Conservation (phyloP, 2,329 filamentous ascomycete species). For the Onygenales sp. region DNA sequence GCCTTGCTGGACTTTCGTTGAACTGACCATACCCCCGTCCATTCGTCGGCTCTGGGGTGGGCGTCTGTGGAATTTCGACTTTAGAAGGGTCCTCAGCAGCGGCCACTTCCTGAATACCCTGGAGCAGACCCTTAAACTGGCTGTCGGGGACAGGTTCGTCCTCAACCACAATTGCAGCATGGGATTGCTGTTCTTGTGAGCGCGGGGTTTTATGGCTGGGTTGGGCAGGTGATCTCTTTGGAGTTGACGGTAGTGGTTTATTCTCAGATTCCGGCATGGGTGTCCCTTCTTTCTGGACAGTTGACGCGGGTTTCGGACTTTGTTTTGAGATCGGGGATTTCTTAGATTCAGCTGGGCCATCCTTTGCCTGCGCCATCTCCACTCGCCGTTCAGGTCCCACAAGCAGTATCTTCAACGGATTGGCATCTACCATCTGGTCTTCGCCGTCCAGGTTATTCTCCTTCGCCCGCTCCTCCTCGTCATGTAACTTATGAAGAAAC, state of each 20-base stretch:
- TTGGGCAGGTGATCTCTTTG: background rate
- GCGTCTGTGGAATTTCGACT: too few species aligned
- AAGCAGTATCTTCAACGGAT: conserved; percentile 10
- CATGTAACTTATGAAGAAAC: conserved; percentile 55
- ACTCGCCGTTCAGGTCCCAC: background rate
- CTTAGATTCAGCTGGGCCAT: background rate
- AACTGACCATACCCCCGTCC: too few species aligned
- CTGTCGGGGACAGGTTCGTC: background rate
- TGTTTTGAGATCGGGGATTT: background rate
- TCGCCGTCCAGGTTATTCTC: background rate
- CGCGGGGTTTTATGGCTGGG: too few species aligned
- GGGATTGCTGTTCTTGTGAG: background rate
- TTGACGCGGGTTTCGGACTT: background rate
- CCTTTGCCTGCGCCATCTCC: background rate
- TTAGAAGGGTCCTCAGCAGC: too few species aligned
- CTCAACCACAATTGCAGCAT: background rate
- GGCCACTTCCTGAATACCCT: too few species aligned
- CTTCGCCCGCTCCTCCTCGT: conserved; percentile 40
- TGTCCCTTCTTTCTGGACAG: background rate
- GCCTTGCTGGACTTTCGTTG: too few species aligned
- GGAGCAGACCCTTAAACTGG: too few species aligned
- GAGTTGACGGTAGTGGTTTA: background rate
- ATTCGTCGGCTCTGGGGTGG: too few species aligned
- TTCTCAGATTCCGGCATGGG: background rate
- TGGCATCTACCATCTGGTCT: conserved; percentile 6